Evolutionary conservation across 108 stramenopile genomes (phyloP), one percentile per base, ranked within the genome.

Genomic region (Skeletonema marinoi): DNA sequence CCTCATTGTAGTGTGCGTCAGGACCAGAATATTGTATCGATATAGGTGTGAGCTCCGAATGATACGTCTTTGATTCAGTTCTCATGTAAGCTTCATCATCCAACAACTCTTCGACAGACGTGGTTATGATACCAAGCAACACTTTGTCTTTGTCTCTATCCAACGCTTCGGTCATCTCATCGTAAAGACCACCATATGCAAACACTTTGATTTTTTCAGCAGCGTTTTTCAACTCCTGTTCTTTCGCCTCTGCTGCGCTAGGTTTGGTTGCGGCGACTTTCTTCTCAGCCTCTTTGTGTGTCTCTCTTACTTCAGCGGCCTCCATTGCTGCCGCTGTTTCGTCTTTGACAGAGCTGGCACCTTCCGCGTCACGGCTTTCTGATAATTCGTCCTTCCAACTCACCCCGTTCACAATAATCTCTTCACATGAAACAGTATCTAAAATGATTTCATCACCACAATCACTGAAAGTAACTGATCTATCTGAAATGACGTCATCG

Each of bases 181-280:
- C 76, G 29, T 70, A 51, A 77, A 63, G n/a, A 69, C 64, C 62
- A 30, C 76, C 76, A 42, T 64, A 54, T 31, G 68, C 51, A 42
- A 77, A 77, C 2, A 77, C 32, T 46, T 64, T 69, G 25, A 63
- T 62, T 63, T 56, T 65, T 51, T 30, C 68, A 70, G 39, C 75
- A 60, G 0, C 5, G 30, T 17, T 4, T 38, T n/a, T 21, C 60
- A 17, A 9, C 32, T 41, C 36, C 9, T 61, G n/a, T 31, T 61
- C 39, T 62, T 30, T 54, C 17, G 8, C 4, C 21, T 36, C 31
- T 13, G 2, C 6, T 54, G 51, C 51, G 9, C 44, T 46, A 46
- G 11, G 9, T 25, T 54, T 25, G 51, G 25, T 54, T 9, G 51
- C 51, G 21, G 51, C 21, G 51, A 25, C 21, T 54, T 4, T 31